Evolutionary conservation across 352 stramenopile genomes (phyloP).

Genomic region (Globisporangium splendens): DNA sequence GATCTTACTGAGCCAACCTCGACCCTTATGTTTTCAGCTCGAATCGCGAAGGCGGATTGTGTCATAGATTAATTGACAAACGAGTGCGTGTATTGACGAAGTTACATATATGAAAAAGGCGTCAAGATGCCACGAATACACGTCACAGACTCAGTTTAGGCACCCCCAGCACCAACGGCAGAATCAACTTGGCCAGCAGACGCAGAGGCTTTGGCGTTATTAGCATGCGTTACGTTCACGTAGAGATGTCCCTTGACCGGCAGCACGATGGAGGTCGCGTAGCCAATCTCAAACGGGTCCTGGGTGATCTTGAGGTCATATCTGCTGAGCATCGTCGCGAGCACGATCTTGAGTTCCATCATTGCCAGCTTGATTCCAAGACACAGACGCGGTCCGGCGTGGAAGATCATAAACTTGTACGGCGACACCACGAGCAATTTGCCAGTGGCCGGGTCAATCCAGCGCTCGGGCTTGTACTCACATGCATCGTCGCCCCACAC

Average conservation of each 20-base stretch:
- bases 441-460: slow-evolving; percentile 38
- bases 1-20: too few species aligned
- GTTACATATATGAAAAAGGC: too few species aligned
- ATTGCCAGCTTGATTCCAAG: slow-evolving; percentile 56
- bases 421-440: slow-evolving; percentile 39
- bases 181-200: too few species aligned
- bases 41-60: too few species aligned
- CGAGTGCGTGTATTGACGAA: too few species aligned
- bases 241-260: slow-evolving; percentile 33
- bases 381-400: slow-evolving; percentile 59
- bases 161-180: slow-evolving; percentile 12
- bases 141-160: slow-evolving; percentile 2
- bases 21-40: too few species aligned
- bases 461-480: slow-evolving; percentile 69
- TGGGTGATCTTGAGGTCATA: slow-evolving; percentile 21
- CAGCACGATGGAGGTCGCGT: slow-evolving; percentile 37
- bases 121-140: too few species aligned
- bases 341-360: slow-evolving; percentile 56
- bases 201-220: not conserved
- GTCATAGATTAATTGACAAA: too few species aligned
- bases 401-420: slow-evolving; percentile 69
- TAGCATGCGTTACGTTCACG: slow-evolving; percentile 19
- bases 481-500: slow-evolving; percentile 63
- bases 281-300: slow-evolving; percentile 32
- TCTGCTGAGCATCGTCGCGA: slow-evolving; percentile 38